These are phyloP conservation scores for Lagenidium giganteum DNA, from an alignment of 352 stramenopile genomes.

Conservation along the genomic window DNA sequence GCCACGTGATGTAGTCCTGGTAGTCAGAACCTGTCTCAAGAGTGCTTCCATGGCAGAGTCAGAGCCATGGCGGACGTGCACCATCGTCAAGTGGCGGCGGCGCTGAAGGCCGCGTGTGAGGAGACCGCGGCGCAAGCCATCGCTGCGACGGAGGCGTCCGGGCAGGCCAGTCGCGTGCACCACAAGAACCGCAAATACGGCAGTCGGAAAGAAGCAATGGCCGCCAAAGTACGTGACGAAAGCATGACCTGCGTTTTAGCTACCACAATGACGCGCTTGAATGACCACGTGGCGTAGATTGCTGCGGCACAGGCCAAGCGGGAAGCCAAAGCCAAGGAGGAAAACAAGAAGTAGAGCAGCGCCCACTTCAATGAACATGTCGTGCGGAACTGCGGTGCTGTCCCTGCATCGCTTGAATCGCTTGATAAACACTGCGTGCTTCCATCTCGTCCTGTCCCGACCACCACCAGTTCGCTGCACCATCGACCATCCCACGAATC, in stretches of 20 bases:
- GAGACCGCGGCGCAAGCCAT: constrained; percentile 80
- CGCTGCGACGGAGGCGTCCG: constrained; percentile 55
- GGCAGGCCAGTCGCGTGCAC: constrained; percentile 69
- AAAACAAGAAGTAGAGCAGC: too few relatives aligned
- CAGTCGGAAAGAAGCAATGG: constrained; percentile 77
- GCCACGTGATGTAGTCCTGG: too few relatives aligned
- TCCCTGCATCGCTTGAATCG: too few relatives aligned
- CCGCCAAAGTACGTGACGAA: constrained; percentile 41
- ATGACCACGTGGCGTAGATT: constrained; percentile 31
- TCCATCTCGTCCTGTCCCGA: too few relatives aligned
- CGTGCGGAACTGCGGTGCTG: too few relatives aligned
- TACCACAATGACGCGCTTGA: not conserved
- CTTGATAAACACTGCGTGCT: too few relatives aligned
- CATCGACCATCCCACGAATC: too few relatives aligned
- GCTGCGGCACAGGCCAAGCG: constrained; percentile 72
- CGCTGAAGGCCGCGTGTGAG: constrained; percentile 76
- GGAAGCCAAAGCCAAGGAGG: constrained; percentile 42
- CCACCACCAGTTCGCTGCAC: too few relatives aligned
- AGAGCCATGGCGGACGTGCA: constrained; percentile 53
- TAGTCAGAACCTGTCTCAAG: too few relatives aligned
- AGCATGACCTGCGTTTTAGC: not conserved
- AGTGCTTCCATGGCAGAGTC: too few relatives aligned
- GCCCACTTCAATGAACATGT: too few relatives aligned
- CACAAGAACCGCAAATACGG: constrained; percentile 85
- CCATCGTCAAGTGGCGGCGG: constrained; percentile 58